Percentiles rank a stretch among this genome's conserved stretches.
Evolutionary conservation across 331 rosid genomes (phyloP).

Genomic region (Dryas integrifolia): DNA sequence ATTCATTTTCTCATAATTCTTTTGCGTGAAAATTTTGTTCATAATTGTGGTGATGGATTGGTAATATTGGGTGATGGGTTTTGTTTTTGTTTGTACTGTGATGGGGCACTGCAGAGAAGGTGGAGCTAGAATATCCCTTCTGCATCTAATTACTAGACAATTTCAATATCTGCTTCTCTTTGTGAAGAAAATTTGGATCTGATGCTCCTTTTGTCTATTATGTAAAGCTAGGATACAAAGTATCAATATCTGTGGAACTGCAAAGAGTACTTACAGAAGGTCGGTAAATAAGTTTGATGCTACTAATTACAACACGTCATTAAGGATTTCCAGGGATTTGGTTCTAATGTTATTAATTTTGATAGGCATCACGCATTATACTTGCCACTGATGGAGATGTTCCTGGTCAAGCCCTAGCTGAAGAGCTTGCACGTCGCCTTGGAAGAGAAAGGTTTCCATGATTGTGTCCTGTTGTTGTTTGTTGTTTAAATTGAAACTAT

Average conservation of each 20-base stretch:
- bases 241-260: slow-evolving; percentile 97
- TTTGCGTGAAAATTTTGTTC: too few species aligned
- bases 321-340: neutral
- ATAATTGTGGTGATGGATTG: too few species aligned
- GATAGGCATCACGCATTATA: slow-evolving; percentile 81
- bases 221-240: slow-evolving; percentile 89
- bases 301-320: slow-evolving; percentile 14
- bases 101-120: neutral
- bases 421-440: slow-evolving; percentile 97
- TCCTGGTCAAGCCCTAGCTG: slow-evolving; percentile 99
- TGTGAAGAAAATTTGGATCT: slow-evolving; percentile 24
- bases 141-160: neutral
- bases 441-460: slow-evolving; percentile 76
- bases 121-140: neutral
- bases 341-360: slow-evolving; percentile 28
- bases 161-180: slow-evolving; percentile 4
- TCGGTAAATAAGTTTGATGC: slow-evolving; percentile 25
- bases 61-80: too few species aligned
- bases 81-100: neutral
- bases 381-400: slow-evolving; percentile 94
- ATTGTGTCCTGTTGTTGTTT: slow-evolving; percentile 24
- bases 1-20: too few species aligned
- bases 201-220: slow-evolving; percentile 54
- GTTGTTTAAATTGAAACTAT: slow-evolving; percentile 20
- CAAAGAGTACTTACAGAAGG: slow-evolving; percentile 72